These are phyloP conservation scores for Euphorbia tirucalli DNA, from an alignment of 345 rosid genomes.

Conservation along the genomic window DNA sequence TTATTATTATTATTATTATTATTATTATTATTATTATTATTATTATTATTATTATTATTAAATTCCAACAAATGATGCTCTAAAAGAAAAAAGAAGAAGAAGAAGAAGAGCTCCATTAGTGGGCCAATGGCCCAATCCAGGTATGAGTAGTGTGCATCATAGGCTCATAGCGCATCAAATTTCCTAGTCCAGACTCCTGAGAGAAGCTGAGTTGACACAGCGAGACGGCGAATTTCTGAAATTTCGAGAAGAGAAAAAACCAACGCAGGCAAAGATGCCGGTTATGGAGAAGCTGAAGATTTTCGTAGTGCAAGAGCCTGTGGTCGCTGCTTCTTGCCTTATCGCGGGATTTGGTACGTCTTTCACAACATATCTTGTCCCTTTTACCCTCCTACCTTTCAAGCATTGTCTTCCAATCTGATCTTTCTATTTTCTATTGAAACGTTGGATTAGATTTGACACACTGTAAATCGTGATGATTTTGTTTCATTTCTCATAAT, in stretches of 20 bases:
- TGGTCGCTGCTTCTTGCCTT: constrained; percentile 82
- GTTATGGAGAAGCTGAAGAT: constrained; percentile 81
- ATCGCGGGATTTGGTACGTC: constrained; percentile 74
- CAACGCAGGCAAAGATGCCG: constrained; percentile 42
- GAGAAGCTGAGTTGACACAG: no score
- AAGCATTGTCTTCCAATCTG: neutral
- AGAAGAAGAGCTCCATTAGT: no score
- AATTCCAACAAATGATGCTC: no score
- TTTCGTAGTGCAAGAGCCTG: constrained; percentile 87
- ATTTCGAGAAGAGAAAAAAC: constrained; percentile 4
- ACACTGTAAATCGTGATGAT: neutral
- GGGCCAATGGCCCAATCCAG: constrained; percentile 3
- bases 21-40: no score
- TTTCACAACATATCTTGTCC: neutral
- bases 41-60: no score
- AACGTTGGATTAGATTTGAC: neutral
- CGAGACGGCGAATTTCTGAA: neutral
- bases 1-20: no score
- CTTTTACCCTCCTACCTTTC: neutral
- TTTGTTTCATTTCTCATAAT: no score
- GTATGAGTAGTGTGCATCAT: neutral
- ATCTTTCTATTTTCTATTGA: neutral
- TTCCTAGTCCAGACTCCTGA: neutral
- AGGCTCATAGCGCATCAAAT: no score
- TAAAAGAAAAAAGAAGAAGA: no score